Conservation (phyloP, 352 stramenopile genomes). For the Globisporangium middletonii region DNA sequence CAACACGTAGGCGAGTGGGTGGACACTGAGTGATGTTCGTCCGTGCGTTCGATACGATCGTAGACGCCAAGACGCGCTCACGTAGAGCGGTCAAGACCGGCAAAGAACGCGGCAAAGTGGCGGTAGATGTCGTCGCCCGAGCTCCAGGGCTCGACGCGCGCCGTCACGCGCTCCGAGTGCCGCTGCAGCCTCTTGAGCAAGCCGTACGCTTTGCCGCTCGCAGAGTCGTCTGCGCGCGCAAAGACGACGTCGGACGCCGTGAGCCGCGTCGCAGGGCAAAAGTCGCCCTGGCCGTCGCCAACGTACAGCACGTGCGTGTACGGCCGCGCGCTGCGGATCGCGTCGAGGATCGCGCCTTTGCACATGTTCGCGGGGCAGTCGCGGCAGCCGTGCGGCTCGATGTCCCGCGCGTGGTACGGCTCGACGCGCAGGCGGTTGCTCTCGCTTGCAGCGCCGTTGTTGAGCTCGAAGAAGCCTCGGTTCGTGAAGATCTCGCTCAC, state of each 20-base stretch:
- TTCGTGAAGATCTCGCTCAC: slow-evolving; percentile 59
- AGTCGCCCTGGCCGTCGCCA: slow-evolving; percentile 66
- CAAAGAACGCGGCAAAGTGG: slow-evolving; percentile 26
- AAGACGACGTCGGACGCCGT: slow-evolving; percentile 50
- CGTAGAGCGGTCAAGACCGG: neutral
- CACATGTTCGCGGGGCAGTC: slow-evolving; percentile 78
- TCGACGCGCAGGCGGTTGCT: slow-evolving; percentile 33
- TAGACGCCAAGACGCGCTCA: too few relatives aligned
- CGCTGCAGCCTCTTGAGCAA: slow-evolving; percentile 45
- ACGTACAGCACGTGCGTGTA: slow-evolving; percentile 64
- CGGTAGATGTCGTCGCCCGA: slow-evolving; percentile 58
- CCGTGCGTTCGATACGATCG: neutral
- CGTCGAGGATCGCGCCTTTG: slow-evolving; percentile 65
- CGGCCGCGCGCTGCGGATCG: slow-evolving; percentile 14
- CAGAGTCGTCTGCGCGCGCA: slow-evolving; percentile 41
- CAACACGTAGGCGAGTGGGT: too few relatives aligned
- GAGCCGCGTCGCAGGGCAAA: slow-evolving; percentile 49
- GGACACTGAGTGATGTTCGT: too few relatives aligned
- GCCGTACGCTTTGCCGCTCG: slow-evolving; percentile 36
- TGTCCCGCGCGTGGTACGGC: slow-evolving; percentile 40
- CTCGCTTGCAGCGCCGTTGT: slow-evolving; percentile 5
- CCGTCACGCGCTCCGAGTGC: slow-evolving; percentile 28
- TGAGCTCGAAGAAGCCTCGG: slow-evolving; percentile 29
- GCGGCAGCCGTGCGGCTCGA: slow-evolving; percentile 41
- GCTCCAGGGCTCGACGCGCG: slow-evolving; percentile 48